Conservation (phyloP, 2,329 filamentous ascomycete genomes). For the Botrytis fragariae region DNA sequence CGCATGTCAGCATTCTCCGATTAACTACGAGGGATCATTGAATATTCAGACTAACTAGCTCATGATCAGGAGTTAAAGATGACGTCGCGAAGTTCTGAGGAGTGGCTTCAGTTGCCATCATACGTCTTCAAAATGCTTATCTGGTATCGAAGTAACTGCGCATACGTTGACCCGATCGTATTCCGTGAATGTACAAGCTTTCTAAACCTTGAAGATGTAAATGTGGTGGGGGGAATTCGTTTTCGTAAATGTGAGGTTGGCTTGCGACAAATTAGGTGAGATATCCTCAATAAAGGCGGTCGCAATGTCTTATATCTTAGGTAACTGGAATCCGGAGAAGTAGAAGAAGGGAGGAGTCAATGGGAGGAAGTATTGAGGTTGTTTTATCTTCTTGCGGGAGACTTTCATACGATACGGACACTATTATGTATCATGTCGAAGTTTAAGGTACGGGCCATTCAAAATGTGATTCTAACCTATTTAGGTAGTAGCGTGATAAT, state of each 20-base stretch:
- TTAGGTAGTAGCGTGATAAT: neutral
- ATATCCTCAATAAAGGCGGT: neutral
- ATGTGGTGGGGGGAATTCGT: slow-evolving; percentile 9
- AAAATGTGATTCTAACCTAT: neutral
- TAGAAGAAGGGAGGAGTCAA: neutral
- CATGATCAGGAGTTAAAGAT: slow-evolving; percentile 35
- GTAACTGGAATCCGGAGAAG: neutral
- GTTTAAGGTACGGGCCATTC: slow-evolving; percentile 4
- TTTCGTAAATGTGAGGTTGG: slow-evolving; percentile 1
- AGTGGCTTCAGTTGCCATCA: slow-evolving; percentile 63
- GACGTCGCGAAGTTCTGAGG: slow-evolving; percentile 46
- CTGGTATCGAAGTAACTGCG: slow-evolving; percentile 35
- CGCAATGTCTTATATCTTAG: slow-evolving; percentile 2
- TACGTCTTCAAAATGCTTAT: slow-evolving; percentile 48
- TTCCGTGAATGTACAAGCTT: slow-evolving; percentile 25
- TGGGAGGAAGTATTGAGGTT: neutral
- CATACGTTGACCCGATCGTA: slow-evolving; percentile 30
- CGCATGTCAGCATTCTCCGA: slow-evolving; percentile 30
- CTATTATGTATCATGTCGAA: slow-evolving; percentile 6
- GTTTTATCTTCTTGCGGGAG: slow-evolving; percentile 2
- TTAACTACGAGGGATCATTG: neutral
- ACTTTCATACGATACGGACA: slow-evolving; percentile 11
- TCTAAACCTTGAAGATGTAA: slow-evolving; percentile 4
- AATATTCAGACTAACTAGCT: slow-evolving; percentile 34
- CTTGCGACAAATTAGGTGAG: slow-evolving; percentile 3